Percentiles rank a stretch among this genome's conserved stretches.
Conservation (phyloP, 129 eudicot species). For the Tagetes erecta region DNA sequence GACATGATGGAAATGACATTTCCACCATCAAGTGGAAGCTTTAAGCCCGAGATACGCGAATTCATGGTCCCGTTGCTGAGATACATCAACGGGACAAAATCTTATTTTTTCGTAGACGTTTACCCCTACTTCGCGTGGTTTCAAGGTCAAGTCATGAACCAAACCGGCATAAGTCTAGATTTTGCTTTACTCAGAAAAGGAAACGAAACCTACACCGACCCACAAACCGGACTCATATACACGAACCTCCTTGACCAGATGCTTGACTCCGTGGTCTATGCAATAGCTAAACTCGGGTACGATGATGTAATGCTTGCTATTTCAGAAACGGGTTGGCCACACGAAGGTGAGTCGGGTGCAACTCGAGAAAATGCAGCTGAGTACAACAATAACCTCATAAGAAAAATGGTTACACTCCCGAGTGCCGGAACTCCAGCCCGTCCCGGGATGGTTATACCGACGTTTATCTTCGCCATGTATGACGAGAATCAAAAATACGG, state of each 20-base stretch:
- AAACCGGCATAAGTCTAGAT: conserved; percentile 48
- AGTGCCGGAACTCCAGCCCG: conserved; percentile 75
- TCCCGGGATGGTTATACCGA: conserved; percentile 58
- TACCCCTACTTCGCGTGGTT: conserved; percentile 76
- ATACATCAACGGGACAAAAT: conserved; percentile 51
- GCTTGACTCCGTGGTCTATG: conserved; percentile 76
- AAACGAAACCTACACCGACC: conserved; percentile 48
- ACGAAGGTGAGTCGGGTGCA: conserved; percentile 74
- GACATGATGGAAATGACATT: conserved; percentile 54
- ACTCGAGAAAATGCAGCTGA: conserved; percentile 74
- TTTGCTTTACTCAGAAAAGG: conserved; percentile 50
- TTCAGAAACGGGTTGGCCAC: conserved; percentile 91
- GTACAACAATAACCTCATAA: conserved; percentile 57
- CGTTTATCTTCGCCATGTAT: conserved; percentile 63
- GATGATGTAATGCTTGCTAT: conserved; percentile 45
- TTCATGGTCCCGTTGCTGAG: conserved; percentile 47
- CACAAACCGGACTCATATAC: conserved; percentile 49
- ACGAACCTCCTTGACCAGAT: conserved; percentile 75
- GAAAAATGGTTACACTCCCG: conserved; percentile 45
- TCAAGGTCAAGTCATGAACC: conserved; percentile 27
- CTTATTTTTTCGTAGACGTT: conserved; percentile 57
- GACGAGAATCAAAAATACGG: conserved; percentile 72
- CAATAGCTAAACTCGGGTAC: conserved; percentile 61
- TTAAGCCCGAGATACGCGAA: conserved; percentile 38
- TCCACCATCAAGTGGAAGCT: conserved; percentile 67